Conservation (phyloP, 2,329 filamentous ascomycete species). For the Diplocarpon mali region DNA sequence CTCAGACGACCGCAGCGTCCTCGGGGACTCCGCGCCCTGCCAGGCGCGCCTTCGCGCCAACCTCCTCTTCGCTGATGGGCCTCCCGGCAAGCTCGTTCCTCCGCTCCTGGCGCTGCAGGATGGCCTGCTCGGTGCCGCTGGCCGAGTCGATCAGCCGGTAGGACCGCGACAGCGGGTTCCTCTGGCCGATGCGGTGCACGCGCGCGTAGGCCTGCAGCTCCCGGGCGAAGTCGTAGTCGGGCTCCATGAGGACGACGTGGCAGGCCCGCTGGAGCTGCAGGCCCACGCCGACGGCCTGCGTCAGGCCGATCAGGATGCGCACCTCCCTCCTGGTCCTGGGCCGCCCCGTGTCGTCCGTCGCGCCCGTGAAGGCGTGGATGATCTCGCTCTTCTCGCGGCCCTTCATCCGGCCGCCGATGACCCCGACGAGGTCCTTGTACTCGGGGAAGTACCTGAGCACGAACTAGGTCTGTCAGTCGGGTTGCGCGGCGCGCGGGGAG, state of each 20-base stretch:
- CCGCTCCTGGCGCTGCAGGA: conserved; percentile 9
- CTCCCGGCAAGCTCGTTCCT: conserved; percentile 4
- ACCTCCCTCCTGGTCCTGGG: conserved; percentile 4
- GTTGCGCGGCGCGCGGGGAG: too few relatives aligned
- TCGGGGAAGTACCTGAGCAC: conserved; percentile 7
- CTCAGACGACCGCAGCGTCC: background rate
- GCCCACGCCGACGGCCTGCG: conserved; percentile 8
- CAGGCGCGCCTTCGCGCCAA: background rate
- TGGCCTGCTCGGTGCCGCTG: conserved; percentile 7
- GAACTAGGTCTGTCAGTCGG: conserved; percentile 3
- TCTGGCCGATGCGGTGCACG: conserved; percentile 15
- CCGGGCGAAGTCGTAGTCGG: conserved; percentile 9
- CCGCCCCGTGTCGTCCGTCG: background rate
- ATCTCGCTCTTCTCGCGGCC: conserved; percentile 2
- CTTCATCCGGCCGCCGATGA: conserved; percentile 5
- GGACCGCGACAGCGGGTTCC: conserved; percentile 6
- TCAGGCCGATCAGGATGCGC: conserved; percentile 12
- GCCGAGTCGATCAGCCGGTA: conserved; percentile 9
- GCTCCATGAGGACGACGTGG: conserved; percentile 13
- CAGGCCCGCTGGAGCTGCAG: conserved; percentile 11
- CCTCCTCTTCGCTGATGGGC: background rate
- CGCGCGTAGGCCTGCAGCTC: conserved; percentile 12
- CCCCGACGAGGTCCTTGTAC: conserved; percentile 2
- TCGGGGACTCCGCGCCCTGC: background rate
- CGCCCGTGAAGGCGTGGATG: conserved; percentile 8